Conservation (phyloP, 2,329 filamentous ascomycete genomes). For the Paraphoma chrysanthemicola region DNA sequence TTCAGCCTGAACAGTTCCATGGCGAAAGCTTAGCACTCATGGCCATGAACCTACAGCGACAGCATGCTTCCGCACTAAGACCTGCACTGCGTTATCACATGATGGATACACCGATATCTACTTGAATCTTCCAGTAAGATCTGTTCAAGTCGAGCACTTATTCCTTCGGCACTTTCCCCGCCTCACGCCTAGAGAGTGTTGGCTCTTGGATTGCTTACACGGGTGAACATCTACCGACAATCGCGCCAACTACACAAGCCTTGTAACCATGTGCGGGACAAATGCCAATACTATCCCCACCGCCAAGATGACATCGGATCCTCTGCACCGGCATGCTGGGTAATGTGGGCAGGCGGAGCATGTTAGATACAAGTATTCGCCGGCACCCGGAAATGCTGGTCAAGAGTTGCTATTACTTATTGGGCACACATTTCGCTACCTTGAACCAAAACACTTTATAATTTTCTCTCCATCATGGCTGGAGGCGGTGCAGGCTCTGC, state of each 20-base stretch:
- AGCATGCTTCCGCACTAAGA: not conserved
- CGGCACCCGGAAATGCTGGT: not conserved
- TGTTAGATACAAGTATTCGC: constrained; percentile 3
- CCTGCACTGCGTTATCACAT: not conserved
- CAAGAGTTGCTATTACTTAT: no score
- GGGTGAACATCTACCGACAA: constrained; percentile 4
- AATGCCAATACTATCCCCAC: constrained; percentile 7
- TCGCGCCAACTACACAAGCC: not conserved
- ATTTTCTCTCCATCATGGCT: constrained; percentile 21
- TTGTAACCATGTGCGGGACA: not conserved
- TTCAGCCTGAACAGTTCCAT: constrained; percentile 20
- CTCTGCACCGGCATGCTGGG: constrained; percentile 21
- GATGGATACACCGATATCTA: not conserved
- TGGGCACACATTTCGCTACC: no score
- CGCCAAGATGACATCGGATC: constrained; percentile 8
- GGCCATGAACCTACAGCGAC: not conserved
- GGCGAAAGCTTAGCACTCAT: constrained; percentile 11
- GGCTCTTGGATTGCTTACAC: constrained; percentile 15
- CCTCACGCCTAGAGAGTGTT: constrained; percentile 8
- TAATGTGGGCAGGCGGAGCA: constrained; percentile 15
- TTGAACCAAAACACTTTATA: no score
- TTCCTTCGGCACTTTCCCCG: not conserved
- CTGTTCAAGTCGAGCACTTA: no score
- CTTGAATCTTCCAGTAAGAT: no score
- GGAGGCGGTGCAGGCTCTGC: constrained; percentile 24